Percentiles rank a stretch among this genome's conserved stretches.
These are phyloP conservation scores for Macrophomina phaseolina DNA, from an alignment of 2,329 filamentous ascomycete genomes.

Conservation along the genomic window DNA sequence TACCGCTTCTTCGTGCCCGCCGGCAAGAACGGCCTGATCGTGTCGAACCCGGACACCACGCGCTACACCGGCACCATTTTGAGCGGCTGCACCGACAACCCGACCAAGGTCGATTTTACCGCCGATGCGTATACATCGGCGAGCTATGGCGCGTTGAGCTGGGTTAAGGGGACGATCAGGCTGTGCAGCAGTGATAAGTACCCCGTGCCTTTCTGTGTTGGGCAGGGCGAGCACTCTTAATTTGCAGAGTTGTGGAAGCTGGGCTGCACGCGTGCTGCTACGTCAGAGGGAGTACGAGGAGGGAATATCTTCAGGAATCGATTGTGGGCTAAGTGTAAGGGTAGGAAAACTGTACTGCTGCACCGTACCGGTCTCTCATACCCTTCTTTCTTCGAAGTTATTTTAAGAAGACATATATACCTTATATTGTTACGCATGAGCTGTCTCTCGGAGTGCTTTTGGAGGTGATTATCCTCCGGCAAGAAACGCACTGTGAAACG, in stretches of 20 bases:
- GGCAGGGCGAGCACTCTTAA: constrained; percentile 35
- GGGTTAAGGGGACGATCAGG: constrained; percentile 49
- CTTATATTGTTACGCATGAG: too few species aligned
- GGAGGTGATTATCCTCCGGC: too few species aligned
- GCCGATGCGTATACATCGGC: constrained; percentile 44
- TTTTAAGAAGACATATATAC: too few species aligned
- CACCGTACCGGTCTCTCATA: too few species aligned
- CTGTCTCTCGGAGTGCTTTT: too few species aligned
- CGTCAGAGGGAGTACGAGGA: too few species aligned
- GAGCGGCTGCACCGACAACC: constrained; percentile 42
- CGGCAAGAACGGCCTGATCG: constrained; percentile 48
- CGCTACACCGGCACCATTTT: constrained; percentile 43
- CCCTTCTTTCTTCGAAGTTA: too few species aligned
- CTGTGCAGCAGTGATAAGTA: constrained; percentile 46
- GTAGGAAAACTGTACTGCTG: too few species aligned
- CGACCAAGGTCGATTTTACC: constrained; percentile 37
- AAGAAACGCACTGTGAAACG: too few species aligned
- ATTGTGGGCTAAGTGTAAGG: too few species aligned
- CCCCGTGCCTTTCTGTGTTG: constrained; percentile 47
- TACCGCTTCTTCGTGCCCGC: constrained; percentile 43
- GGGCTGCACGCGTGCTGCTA: too few species aligned
- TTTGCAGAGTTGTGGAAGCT: background rate
- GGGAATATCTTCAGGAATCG: too few species aligned
- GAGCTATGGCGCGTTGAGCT: constrained; percentile 40
- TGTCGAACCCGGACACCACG: constrained; percentile 47